Evolutionary conservation across 257 asterid genomes (phyloP), one percentile per base, ranked within the genome.

Genomic region (Solanum arcanum): DNA sequence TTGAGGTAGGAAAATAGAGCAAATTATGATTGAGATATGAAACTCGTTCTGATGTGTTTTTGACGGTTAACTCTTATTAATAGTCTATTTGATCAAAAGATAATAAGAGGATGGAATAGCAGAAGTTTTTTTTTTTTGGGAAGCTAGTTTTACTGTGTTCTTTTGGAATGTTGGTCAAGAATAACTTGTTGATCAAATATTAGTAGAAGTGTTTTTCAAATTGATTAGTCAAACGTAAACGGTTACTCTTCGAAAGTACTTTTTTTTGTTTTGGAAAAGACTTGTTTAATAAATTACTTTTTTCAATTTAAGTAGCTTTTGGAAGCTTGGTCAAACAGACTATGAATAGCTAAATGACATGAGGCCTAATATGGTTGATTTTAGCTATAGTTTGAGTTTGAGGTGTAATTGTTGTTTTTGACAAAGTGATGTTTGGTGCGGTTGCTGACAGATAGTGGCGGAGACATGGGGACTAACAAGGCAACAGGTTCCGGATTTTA

Each of bases 401-500:
- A 46, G 42, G 42, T 78, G 18, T 78, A 46, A 9, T 27, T 78
- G 64, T 16, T 9, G 25, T 46, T 78, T 44, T 80, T 80, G 14
- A 52, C 2, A 2, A 46, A 62, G 35, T 56, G 60, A 46, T 74
- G 83, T 47, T 9, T 84, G 72, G 86, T 70, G 18, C 11, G 4
- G 41, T 83, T 89, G 87, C 44, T 80, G 56, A 81, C 89, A 92
- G 92, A 87, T 93, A 74, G 89, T 95, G 87, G 90, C 91, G 88
- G 91, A 91, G 89, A 92, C 96, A 66, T 95, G 96, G 97, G 96
- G 95, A 6, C 86, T 90, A 42, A 87, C 91, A 47, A 81, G 83
- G 86, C 92, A 93, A 86, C 90, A 78, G 35, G 95, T 92, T 72
- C 89, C 89, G 29, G 92, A 95, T 88, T 94, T 88, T 73, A 89